These are phyloP conservation scores for Danielia oregonensis DNA, from an alignment of 805 yeast species.

Conservation along the genomic window DNA sequence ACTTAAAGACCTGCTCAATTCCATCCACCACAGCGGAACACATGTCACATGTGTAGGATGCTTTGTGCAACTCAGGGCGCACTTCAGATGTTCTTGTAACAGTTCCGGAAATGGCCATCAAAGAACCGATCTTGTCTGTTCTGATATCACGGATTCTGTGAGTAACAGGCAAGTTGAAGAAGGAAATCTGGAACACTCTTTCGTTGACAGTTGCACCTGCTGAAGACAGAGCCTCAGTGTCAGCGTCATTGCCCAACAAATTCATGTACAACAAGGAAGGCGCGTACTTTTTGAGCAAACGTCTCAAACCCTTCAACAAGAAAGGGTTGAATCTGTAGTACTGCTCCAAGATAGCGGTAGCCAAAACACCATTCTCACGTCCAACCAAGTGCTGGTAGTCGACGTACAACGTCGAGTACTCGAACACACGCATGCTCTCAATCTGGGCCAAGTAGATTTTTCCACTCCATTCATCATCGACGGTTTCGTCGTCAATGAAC, in stretches of 20 bases:
- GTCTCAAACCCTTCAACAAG: constrained; percentile 67
- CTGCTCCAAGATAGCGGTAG: constrained; percentile 85
- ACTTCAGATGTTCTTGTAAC: constrained; percentile 96
- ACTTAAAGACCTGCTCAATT: constrained; percentile 88
- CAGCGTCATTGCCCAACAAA: constrained; percentile 36
- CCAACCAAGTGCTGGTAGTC: constrained; percentile 77
- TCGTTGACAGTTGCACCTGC: constrained; percentile 52
- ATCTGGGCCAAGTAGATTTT: constrained; percentile 74
- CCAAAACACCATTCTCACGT: constrained; percentile 81
- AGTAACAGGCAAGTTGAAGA: constrained; percentile 78
- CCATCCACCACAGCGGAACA: constrained; percentile 84
- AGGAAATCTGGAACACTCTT: constrained; percentile 82
- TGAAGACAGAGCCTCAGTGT: constrained; percentile 35
- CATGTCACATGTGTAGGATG: constrained; percentile 82
- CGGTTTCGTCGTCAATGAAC: constrained; percentile 43
- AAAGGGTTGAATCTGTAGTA: constrained; percentile 91
- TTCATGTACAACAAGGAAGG: constrained; percentile 56
- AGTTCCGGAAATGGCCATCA: constrained; percentile 86
- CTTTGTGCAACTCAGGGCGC: constrained; percentile 87
- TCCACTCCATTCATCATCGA: constrained; percentile 43
- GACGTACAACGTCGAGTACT: constrained; percentile 72
- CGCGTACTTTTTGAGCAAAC: constrained; percentile 67
- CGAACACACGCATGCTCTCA: constrained; percentile 73
- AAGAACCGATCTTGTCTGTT: constrained; percentile 82
- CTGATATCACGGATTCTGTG: constrained; percentile 86